A percentile compares a stretch with the other conserved stretches of the same genome.
Evolutionary conservation across 1,139 yeast genomes (phyloP).

Genomic region (Meyerozyma athensensis): DNA sequence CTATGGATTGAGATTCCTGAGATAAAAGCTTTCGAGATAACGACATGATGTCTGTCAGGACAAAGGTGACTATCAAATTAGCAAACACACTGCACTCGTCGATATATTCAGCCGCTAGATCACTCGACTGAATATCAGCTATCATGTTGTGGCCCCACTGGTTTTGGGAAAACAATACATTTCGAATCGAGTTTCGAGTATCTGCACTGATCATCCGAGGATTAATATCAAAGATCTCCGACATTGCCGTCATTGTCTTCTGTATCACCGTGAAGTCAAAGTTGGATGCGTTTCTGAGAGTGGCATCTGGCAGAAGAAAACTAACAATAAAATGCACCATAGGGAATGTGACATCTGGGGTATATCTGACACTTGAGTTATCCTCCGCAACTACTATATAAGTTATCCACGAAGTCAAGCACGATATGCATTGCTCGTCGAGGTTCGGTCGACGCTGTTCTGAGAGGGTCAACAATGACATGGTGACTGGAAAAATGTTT

Average conservation of each 20-base stretch:
- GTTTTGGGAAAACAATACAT: conserved; percentile 31
- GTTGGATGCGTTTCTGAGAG: conserved; percentile 9
- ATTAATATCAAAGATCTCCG: conserved; percentile 45
- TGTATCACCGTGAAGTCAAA: conserved; percentile 17
- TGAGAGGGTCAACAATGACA: conserved; percentile 11
- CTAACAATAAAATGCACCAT: conserved; percentile 18
- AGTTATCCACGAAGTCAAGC: conserved; percentile 31
- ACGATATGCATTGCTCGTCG: conserved; percentile 16
- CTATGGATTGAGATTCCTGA: conserved; percentile 32
- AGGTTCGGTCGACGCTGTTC: neutral
- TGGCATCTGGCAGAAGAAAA: conserved; percentile 15
- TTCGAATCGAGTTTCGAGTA: conserved; percentile 19
- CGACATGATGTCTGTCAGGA: conserved; percentile 48
- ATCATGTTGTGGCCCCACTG: conserved; percentile 38
- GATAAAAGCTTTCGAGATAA: conserved; percentile 44
- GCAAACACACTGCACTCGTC: conserved; percentile 47
- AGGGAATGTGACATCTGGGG: conserved; percentile 15
- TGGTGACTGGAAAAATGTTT: neutral
- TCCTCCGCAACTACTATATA: conserved; percentile 32
- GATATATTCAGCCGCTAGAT: conserved; percentile 27
- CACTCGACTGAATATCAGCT: conserved; percentile 17
- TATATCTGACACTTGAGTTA: conserved; percentile 31
- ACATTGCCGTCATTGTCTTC: conserved; percentile 30
- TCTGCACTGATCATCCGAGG: conserved; percentile 33
- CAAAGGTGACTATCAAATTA: conserved; percentile 46